Base-by-base conservation (phyloP, 2,329 filamentous ascomycete genomes). In the Penicillium sp. region DNA sequence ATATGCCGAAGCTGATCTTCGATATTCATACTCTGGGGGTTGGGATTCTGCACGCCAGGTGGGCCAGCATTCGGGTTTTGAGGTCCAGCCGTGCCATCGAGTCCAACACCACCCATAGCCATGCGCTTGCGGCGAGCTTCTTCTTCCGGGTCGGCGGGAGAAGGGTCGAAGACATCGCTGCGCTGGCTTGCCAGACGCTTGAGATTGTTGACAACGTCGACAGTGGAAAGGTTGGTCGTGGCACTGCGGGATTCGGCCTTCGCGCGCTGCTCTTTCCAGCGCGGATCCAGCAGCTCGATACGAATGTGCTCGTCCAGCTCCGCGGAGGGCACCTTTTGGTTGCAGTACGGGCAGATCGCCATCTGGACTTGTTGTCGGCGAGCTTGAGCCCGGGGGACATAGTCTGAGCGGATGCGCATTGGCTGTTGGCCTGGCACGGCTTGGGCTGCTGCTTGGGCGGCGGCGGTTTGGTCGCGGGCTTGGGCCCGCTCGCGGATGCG, bases 201-300 rank as follows among this genome's bases (percentile, higher is more conserved):
- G 59, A 97, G 82, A 70, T 97, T 97, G 71, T 91, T 92, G 47
- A 91, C 92, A 42, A 96, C 91, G 64, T 97, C 93, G 32, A 83
- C 84, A 3, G 90, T 93, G 1, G 88, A 90, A 9, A 96, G 76
- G 65, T 96, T 97, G 9, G 91, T 95, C 0, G 89, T 92, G 1
- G 90, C 84, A 60, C 88, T 90, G 58, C 93, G 87, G 11, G 89
- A 85, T 42, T 96, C 91, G 14, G 90, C 86, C 71, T 96, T 96
- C 54, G 90, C 89, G 63, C 91, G 91, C 71, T 97, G 92, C 70
- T 97, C 92, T 71, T 96, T 96, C 92, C 93, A 97, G 55, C 89
- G 84, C 0, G 93, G 93, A 70, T 97, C 93, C 55, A 97, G 83
- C 43, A 97, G 82, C 75, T 97, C 93, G 70, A 97, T 96, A 73